Evolutionary conservation across 306 rosid species (phyloP), one percentile per base, ranked within the genome.

Genomic region (Pachyrhizus erosus): DNA sequence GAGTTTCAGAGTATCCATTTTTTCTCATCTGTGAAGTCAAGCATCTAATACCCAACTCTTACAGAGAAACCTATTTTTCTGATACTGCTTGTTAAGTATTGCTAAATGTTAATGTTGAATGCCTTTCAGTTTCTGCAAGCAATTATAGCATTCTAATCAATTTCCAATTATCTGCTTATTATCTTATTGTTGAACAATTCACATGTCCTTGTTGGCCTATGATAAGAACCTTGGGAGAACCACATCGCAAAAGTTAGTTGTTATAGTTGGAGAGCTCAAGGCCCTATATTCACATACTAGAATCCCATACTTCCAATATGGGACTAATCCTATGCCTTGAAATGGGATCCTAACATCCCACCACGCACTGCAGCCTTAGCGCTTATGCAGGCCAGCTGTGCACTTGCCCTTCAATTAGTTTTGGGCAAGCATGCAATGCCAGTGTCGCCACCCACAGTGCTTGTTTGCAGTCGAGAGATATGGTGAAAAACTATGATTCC

Each of bases 131-230:
- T 31, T 13, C 20, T 29, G 51, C 60, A 71, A 23, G 51, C 39
- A 2, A 60, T 3, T 55, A 67, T 57, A 58, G 48, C 34, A 71
- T 45, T 72, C 64, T 73, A 42, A 45, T 9, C 33, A 71, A 45
- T 71, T 45, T 71, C 65, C 54, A 40, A 68, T 42, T 3, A 54
- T 69, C 9, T 69, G 29, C 18, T 39, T 18, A 42, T 57, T 54
- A 52, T 70, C 67, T 11, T 45, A 40, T 24, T 57, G 24, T 80
- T 69, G 7, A 79, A 55, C 40, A n/a, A 40, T 21, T 15, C 62
- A 21, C 27, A 15, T 55, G 4, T 42, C 77, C 27, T 61, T 61
- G 39, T 26, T 27, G 39, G 68, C 9, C 39, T 61, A 10, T 55
- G 37, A 58, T 24, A 23, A 5, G 37, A 58, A 58, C 34, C 34